phyloP scores from a whole-genome alignment of 1,284 basidiomycete species.

The Malassezia sympodialis region DNA sequence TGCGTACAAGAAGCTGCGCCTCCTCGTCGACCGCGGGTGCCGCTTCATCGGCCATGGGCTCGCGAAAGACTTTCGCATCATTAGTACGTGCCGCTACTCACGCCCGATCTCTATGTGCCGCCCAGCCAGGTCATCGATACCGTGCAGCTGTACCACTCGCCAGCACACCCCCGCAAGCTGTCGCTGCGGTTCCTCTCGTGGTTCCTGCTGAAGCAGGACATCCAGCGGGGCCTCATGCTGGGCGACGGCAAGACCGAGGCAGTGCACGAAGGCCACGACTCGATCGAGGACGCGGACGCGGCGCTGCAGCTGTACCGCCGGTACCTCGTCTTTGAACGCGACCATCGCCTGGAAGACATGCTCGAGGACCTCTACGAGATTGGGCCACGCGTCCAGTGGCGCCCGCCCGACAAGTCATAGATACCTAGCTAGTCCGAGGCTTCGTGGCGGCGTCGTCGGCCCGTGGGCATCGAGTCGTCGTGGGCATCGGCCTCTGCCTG shows the following conservation, averaged over 20 bases:
- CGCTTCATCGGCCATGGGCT: conserved; percentile 95
- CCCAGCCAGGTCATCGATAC: conserved; percentile 92
- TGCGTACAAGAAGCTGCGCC: conserved; percentile 92
- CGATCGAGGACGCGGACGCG: conserved; percentile 78
- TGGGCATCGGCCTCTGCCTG: conserved; percentile 27
- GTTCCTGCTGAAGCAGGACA: conserved; percentile 79
- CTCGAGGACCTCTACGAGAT: conserved; percentile 61
- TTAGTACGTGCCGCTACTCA: conserved; percentile 59
- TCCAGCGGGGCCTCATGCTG: conserved; percentile 61
- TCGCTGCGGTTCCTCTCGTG: conserved; percentile 89
- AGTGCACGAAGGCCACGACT: conserved; percentile 62
- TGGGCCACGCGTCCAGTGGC: conserved; percentile 48
- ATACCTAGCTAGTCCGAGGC: conserved; percentile 1
- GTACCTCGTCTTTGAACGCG: conserved; percentile 66
- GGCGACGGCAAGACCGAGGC: conserved; percentile 35
- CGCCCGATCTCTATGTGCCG: conserved; percentile 81
- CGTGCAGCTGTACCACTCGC: conserved; percentile 82
- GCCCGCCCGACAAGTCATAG: conserved; percentile 11
- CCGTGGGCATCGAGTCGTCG: conserved; percentile 11
- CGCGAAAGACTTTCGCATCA: conserved; percentile 98
- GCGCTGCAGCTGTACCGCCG: conserved; percentile 77
- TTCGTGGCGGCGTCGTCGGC: conserved; percentile 1
- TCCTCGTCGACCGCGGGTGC: conserved; percentile 87
- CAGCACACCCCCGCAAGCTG: conserved; percentile 69
- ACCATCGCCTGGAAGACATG: conserved; percentile 72